phyloP scores from a whole-genome alignment of 2,329 filamentous ascomycete species.

The Scolecobasidium constrictum region DNA sequence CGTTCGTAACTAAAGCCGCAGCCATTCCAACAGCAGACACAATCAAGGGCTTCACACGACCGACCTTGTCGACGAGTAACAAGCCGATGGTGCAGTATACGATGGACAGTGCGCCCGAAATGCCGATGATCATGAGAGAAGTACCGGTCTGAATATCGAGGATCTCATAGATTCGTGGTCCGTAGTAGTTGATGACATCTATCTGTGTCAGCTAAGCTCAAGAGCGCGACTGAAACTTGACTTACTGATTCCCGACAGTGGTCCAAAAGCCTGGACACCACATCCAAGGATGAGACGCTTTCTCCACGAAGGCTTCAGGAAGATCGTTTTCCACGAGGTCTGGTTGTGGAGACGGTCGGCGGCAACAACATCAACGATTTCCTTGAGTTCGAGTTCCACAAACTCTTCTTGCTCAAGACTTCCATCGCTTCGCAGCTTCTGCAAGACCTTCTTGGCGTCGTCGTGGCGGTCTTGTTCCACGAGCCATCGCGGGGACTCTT shows the following conservation, averaged over 20 bases:
- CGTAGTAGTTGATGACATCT: conserved; percentile 36
- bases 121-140: conserved; percentile 40
- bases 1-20: not conserved
- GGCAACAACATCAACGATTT: conserved; percentile 27
- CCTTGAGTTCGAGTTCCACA: conserved; percentile 17
- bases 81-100: conserved; percentile 38
- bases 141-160: conserved; percentile 33
- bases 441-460: conserved; percentile 23
- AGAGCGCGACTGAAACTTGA: too few relatives aligned
- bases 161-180: conserved; percentile 31
- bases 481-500: conserved; percentile 49
- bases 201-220: too few relatives aligned
- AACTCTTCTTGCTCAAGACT: conserved; percentile 26
- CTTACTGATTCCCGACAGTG: conserved; percentile 36
- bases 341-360: conserved; percentile 21
- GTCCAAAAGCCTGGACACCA: conserved; percentile 38
- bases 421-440: conserved; percentile 18
- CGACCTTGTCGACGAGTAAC: conserved; percentile 34
- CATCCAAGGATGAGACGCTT: conserved; percentile 36
- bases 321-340: conserved; percentile 2
- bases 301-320: conserved; percentile 33
- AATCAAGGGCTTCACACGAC: conserved; percentile 30
- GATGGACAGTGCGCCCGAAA: conserved; percentile 38
- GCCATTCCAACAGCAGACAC: not conserved
- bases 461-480: conserved; percentile 45